Percentiles rank a stretch among this genome's conserved stretches.
These are phyloP conservation scores for Voacanga thouarsii DNA, from an alignment of 257 asterid genomes.

Conservation along the genomic window DNA sequence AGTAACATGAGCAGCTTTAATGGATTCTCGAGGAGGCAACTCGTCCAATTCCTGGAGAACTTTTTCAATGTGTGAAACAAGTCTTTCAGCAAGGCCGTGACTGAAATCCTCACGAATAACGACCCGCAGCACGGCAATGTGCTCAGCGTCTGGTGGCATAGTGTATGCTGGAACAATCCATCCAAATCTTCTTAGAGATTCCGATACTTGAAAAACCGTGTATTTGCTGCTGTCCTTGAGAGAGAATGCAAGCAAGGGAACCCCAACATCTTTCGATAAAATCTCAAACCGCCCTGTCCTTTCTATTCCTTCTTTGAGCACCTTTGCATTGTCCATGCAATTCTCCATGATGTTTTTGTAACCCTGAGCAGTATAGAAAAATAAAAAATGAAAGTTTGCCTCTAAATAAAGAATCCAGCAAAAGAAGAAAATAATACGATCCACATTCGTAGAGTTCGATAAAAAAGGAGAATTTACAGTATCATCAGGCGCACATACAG, in stretches of 20 bases:
- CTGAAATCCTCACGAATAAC: conserved; percentile 74
- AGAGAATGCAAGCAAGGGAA: conserved; percentile 65
- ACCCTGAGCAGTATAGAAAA: conserved; percentile 35
- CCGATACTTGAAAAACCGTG: conserved; percentile 65
- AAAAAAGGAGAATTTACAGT: not conserved
- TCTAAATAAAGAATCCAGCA: not conserved
- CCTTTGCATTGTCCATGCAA: conserved; percentile 47
- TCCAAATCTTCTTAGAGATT: conserved; percentile 64
- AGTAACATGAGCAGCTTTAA: conserved; percentile 28
- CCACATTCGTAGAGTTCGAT: not conserved
- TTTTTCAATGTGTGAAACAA: conserved; percentile 43
- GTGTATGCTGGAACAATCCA: conserved; percentile 88
- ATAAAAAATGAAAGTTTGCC: not conserved
- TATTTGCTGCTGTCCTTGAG: conserved; percentile 58
- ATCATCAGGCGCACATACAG: not conserved
- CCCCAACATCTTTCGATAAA: conserved; percentile 64
- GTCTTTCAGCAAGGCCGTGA: conserved; percentile 59
- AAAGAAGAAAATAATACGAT: not conserved
- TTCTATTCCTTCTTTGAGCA: conserved; percentile 48
- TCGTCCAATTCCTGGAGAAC: conserved; percentile 52
- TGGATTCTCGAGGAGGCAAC: conserved; percentile 33
- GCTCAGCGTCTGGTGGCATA: conserved; percentile 71
- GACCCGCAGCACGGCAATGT: conserved; percentile 52
- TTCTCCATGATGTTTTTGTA: conserved; percentile 63
- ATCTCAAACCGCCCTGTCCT: conserved; percentile 52